Base-by-base conservation (phyloP, 495 filamentous ascomycete species). In the Hypoxylon rickii region DNA sequence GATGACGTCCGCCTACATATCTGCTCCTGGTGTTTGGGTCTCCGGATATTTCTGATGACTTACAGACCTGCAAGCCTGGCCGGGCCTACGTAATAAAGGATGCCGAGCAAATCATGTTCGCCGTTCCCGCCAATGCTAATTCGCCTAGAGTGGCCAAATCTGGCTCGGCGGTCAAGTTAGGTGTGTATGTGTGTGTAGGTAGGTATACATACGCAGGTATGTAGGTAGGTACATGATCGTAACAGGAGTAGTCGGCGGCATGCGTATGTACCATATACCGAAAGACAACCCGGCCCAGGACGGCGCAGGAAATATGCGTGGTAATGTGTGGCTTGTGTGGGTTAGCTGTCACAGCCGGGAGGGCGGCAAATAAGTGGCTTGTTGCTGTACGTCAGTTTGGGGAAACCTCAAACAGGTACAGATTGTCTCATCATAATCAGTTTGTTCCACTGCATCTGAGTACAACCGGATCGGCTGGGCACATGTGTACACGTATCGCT, bases 401-500 rank as follows among this genome's bases (percentile, higher is more conserved):
- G 55, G 55, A 43, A 59, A 64, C 45, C 50, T 53, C 50, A 60
- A 60, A 58, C 56, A 58, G 58, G 61, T 13, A 64, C 61, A 55
- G 49, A 59, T 58, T 64, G 60, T 63, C 60, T 63, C 60, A 59
- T 55, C 53, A 51, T 62, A 63, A 63, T 54, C 59, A 49, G 59
- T 57, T 54, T 56, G 52, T 65, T 52, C 37, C 64, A 64, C 60
- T 32, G 49, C 64, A 63, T 56, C 41, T 61, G 54, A 56, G 58
- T 64, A 59, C 42, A 62, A 59, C 59, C 55, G 57, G 61, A 52
- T 62, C 65, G 63, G 63, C 58, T 62, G 65, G 42, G 48, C 44
- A 61, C 57, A 63, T 64, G 51, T 62, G 63, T 58, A 63, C 62
- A 58, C 50, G 61, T 65, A 55, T 57, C 65, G 51, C 65, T 65